A percentile compares a stretch with the other conserved stretches of the same genome.
Conservation (phyloP, 768 basidiomycete genomes). For the Cystobasidiopsis lactophilus region DNA sequence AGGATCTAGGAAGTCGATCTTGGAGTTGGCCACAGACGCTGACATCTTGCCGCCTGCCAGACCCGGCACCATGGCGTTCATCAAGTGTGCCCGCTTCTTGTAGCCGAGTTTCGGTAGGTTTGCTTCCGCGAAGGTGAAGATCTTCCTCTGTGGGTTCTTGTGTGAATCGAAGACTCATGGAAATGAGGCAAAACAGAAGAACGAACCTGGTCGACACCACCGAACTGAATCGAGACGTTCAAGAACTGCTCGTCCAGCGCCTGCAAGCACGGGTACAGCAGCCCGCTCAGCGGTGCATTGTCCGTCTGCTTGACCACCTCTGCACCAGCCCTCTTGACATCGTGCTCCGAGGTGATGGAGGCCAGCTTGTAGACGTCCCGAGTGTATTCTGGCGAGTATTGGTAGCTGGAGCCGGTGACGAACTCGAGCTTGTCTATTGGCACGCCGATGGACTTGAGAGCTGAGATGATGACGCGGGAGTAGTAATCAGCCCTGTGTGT, state of each 20-base stretch:
- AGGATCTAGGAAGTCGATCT: constrained; percentile 88
- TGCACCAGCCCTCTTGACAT: constrained; percentile 93
- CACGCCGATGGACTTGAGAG: constrained; percentile 74
- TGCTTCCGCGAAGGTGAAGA: constrained; percentile 91
- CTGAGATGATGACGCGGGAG: constrained; percentile 50
- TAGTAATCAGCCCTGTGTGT: constrained; percentile 77
- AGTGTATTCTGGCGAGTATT: constrained; percentile 73
- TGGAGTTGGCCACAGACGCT: constrained; percentile 87
- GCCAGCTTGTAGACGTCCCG: constrained; percentile 80
- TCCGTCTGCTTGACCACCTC: constrained; percentile 97
- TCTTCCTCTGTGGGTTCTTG: constrained; percentile 50
- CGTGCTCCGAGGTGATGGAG: constrained; percentile 80
- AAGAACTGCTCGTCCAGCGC: constrained; percentile 96
- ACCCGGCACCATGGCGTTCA: constrained; percentile 73
- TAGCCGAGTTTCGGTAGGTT: constrained; percentile 88
- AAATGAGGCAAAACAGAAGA: background rate
- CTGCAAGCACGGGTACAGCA: constrained; percentile 89
- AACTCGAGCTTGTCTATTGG: constrained; percentile 64
- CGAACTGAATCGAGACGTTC: constrained; percentile 89
- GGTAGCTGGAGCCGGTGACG: constrained; percentile 77
- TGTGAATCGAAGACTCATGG: background rate
- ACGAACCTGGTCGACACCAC: constrained; percentile 78
- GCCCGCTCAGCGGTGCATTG: constrained; percentile 45
- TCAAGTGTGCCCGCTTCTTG: constrained; percentile 79
- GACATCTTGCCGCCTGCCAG: constrained; percentile 71